Evolutionary conservation across 2,329 filamentous ascomycete genomes (phyloP).

Genomic region (Aspergillus sp.): DNA sequence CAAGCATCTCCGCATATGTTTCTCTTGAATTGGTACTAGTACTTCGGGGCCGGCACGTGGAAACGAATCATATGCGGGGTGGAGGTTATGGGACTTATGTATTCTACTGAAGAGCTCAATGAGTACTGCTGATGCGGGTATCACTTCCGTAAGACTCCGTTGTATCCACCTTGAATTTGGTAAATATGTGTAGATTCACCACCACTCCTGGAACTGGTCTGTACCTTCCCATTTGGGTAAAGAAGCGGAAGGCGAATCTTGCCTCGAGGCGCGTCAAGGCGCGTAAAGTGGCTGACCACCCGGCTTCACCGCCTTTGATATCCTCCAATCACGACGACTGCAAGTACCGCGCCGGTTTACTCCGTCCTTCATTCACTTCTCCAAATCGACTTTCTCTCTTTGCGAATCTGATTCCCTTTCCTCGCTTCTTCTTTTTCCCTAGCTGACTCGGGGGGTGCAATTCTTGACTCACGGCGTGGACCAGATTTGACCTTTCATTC

Average conservation of each 20-base stretch:
- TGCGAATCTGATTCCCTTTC: neutral
- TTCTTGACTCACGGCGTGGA: neutral
- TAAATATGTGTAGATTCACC: neutral
- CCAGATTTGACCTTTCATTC: neutral
- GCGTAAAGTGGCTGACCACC: constrained; percentile 25
- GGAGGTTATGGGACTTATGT: constrained; percentile 27
- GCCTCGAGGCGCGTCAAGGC: constrained; percentile 19
- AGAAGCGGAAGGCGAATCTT: neutral
- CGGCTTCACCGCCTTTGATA: constrained; percentile 25
- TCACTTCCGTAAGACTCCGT: neutral
- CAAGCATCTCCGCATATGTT: constrained; percentile 14
- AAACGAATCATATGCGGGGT: constrained; percentile 19
- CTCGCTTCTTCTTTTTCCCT: neutral
- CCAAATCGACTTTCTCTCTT: neutral
- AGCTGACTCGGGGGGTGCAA: neutral
- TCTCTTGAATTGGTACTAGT: constrained; percentile 9
- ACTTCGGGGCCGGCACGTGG: constrained; percentile 13
- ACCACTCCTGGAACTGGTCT: neutral
- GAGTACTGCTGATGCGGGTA: constrained; percentile 12
- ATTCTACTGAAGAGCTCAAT: constrained; percentile 29
- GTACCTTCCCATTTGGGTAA: neutral
- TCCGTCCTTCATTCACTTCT: constrained; percentile 7
- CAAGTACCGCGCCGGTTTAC: constrained; percentile 14
- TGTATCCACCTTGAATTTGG: neutral
- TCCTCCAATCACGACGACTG: constrained; percentile 14